Conservation (phyloP, 2,329 filamentous ascomycete species). For the Onygena corvina region DNA sequence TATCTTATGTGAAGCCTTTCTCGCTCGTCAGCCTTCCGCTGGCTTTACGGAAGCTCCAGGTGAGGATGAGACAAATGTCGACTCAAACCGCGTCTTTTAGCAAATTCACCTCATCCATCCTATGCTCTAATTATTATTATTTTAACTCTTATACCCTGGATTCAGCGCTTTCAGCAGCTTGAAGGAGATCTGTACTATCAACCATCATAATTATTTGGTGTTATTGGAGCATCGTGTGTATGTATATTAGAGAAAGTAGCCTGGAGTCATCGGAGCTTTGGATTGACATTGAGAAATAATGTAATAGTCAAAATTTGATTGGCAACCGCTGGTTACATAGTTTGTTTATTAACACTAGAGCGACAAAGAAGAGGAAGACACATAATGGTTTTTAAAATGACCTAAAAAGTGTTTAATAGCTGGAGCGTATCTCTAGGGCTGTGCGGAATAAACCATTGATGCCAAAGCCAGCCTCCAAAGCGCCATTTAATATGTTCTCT, state of each 20-base stretch:
- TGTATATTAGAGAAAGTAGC: neutral
- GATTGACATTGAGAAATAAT: neutral
- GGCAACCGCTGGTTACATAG: no score
- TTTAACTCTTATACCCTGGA: neutral
- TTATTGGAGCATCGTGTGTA: neutral
- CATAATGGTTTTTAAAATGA: neutral
- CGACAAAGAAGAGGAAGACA: neutral
- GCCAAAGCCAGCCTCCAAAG: slow-evolving; percentile 4
- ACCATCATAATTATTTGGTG: neutral
- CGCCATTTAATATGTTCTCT: slow-evolving; percentile 2
- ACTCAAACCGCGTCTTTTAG: neutral
- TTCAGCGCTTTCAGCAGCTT: neutral
- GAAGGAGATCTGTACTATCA: neutral
- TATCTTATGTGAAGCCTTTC: slow-evolving; percentile 45
- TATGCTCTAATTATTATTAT: neutral
- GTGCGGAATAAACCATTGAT: neutral
- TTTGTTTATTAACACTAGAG: neutral
- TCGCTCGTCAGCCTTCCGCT: slow-evolving; percentile 21
- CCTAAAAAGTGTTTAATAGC: neutral
- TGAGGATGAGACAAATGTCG: neutral
- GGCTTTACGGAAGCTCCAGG: neutral
- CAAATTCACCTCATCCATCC: neutral
- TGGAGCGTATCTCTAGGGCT: slow-evolving; percentile 3
- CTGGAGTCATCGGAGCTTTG: slow-evolving; percentile 1
- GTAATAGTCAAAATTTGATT: neutral